Percentiles rank a stretch among this genome's conserved stretches.
phyloP scores from a whole-genome alignment of 768 basidiomycete genomes.

The Pholiota molesta region DNA sequence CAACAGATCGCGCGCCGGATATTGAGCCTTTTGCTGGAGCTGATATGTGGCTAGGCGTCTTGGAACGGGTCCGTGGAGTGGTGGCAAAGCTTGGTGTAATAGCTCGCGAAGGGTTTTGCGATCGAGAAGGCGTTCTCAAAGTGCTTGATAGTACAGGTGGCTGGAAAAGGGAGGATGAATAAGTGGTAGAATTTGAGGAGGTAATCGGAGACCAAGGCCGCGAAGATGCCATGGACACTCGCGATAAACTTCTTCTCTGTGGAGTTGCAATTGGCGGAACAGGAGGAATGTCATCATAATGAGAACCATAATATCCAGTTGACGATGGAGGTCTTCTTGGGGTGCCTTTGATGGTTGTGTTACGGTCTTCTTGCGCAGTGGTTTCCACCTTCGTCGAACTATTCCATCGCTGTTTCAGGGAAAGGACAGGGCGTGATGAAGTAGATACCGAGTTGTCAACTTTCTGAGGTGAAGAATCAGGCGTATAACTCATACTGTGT shows the following conservation, averaged over 20 bases:
- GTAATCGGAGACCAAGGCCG: constrained; percentile 81
- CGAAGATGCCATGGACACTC: constrained; percentile 77
- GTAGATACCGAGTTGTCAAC: constrained; percentile 22
- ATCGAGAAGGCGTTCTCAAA: constrained; percentile 55
- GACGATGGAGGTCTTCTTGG: constrained; percentile 56
- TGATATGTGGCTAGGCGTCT: constrained; percentile 83
- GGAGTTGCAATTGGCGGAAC: constrained; percentile 51
- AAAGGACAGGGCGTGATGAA: constrained; percentile 37
- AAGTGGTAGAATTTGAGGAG: constrained; percentile 71
- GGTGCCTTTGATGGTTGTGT: constrained; percentile 47
- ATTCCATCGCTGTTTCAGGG: constrained; percentile 70
- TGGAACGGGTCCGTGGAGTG: constrained; percentile 71
- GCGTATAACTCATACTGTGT: constrained; percentile 71
- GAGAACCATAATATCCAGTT: constrained; percentile 37
- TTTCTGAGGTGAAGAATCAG: constrained; percentile 63
- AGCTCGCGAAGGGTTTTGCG: constrained; percentile 58
- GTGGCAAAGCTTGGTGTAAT: constrained; percentile 37
- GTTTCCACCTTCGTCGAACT: constrained; percentile 73
- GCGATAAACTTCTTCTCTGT: constrained; percentile 67
- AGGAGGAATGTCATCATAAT: constrained; percentile 41
- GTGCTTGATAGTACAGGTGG: constrained; percentile 39
- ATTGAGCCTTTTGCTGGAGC: constrained; percentile 55
- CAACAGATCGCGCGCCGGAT: constrained; percentile 49
- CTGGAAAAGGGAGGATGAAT: constrained; percentile 44
- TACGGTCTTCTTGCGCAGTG: constrained; percentile 42